These are phyloP conservation scores for Ophiosphaerella narmari DNA, from an alignment of 2,329 filamentous ascomycete genomes.

Conservation along the genomic window DNA sequence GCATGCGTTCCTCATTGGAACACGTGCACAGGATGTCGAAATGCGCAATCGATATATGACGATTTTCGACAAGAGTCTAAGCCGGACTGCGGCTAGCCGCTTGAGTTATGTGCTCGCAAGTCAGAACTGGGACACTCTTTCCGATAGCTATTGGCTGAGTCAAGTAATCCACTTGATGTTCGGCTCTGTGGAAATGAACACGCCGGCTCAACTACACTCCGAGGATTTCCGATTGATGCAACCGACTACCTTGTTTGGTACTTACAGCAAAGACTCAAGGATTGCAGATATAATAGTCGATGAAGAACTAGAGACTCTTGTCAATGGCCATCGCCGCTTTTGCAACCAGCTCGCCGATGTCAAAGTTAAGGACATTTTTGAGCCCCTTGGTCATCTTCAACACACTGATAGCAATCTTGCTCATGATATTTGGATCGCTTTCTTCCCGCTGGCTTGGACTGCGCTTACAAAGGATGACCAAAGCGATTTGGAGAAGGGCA, in stretches of 20 bases:
- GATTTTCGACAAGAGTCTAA: slow-evolving; percentile 93
- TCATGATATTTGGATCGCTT: slow-evolving; percentile 84
- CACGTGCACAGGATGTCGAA: slow-evolving; percentile 87
- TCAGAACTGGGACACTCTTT: slow-evolving; percentile 96
- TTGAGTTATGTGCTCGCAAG: slow-evolving; percentile 86
- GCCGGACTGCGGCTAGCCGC: slow-evolving; percentile 86
- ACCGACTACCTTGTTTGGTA: slow-evolving; percentile 72
- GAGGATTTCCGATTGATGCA: slow-evolving; percentile 84
- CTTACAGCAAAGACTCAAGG: slow-evolving; percentile 72
- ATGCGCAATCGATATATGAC: slow-evolving; percentile 97
- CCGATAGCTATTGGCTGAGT: slow-evolving; percentile 94
- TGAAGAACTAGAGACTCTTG: slow-evolving; percentile 78
- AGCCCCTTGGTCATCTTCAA: slow-evolving; percentile 88
- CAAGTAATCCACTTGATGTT: slow-evolving; percentile 93
- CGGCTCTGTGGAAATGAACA: slow-evolving; percentile 85
- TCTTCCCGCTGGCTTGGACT: slow-evolving; percentile 95
- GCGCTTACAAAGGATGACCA: slow-evolving; percentile 85
- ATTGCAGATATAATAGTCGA: slow-evolving; percentile 73
- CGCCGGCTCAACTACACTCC: slow-evolving; percentile 74
- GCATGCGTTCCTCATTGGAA: slow-evolving; percentile 96
- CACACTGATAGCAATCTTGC: slow-evolving; percentile 83
- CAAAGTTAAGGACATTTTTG: slow-evolving; percentile 83
- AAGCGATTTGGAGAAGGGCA: slow-evolving; percentile 83
- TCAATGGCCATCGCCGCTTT: slow-evolving; percentile 81
- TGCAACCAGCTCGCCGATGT: slow-evolving; percentile 82